Conservation (phyloP, 2,329 filamentous ascomycete genomes). For the Fusarium floridanum region DNA sequence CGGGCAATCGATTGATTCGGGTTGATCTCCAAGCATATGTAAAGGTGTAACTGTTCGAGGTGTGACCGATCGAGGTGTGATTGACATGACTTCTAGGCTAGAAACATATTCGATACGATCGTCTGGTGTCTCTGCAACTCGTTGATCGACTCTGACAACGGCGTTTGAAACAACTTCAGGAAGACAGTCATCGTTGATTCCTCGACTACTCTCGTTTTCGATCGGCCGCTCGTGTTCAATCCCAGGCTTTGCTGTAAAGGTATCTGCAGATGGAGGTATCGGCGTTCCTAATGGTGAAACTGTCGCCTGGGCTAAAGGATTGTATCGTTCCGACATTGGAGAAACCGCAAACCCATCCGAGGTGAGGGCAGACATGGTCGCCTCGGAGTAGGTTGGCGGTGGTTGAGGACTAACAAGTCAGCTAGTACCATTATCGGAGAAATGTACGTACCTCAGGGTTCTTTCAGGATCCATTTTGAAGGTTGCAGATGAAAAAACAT, state of each 20-base stretch:
- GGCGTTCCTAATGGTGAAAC: conserved; percentile 4
- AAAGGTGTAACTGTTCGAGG: conserved; percentile 8
- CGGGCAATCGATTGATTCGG: conserved; percentile 18
- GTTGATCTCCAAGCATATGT: conserved; percentile 22
- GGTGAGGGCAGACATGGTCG: neutral
- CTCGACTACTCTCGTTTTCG: neutral
- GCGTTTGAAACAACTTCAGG: neutral
- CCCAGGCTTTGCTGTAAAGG: neutral
- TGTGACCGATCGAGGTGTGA: neutral
- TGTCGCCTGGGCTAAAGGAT: neutral
- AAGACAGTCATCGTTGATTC: neutral
- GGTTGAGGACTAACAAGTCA: neutral
- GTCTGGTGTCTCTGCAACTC: neutral
- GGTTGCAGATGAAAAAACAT: neutral
- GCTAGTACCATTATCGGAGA: too few relatives aligned
- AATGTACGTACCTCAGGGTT: neutral
- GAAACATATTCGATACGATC: neutral
- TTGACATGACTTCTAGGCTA: neutral
- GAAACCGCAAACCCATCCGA: neutral
- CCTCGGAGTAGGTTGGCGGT: neutral
- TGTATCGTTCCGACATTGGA: neutral
- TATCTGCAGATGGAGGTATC: neutral
- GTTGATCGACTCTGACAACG: neutral
- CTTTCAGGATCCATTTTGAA: conserved; percentile 1
- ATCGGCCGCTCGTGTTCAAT: neutral